Evolutionary conservation across 108 stramenopile species (phyloP), one percentile per base, ranked within the genome.

Genomic region (Cyclostephanos tholiformis): DNA sequence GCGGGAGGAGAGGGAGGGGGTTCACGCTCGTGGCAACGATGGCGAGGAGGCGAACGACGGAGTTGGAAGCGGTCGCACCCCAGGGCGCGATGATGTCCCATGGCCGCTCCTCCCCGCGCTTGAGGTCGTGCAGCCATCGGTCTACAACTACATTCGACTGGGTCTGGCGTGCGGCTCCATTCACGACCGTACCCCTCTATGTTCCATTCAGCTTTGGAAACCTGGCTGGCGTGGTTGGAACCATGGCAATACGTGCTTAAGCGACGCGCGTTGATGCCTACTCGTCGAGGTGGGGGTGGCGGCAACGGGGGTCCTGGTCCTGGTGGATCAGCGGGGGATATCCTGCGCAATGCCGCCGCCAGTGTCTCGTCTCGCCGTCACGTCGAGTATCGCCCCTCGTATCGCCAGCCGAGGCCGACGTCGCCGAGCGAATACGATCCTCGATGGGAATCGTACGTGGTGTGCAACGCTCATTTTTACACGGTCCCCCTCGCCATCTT

Each of bases 151-250:
- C 70, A 75, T 93, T 20, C 86, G 90, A 6, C 52, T 86, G 20
- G 81, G 84, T 32, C 80, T 95, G 36, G 88, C 92, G 26, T 77
- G 84, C 69, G 91, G 91, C n/a, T 72, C 87, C 7, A 89, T 93
- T 19, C 95, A 95, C 63, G 67, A 67, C 20, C 30, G 51, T 5
- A 30, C 76, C n/a, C n/a, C 4, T 88, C 89, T 1, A 76, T 85
- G 14, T 95, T 95, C 63, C 88, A 89, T 49, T 53, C 79, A 29
- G 95, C 89, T 2, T 65, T 95, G 74, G 86, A 93, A 72, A 76
- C 85, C 48, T 95, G 92, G 92, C 64, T 95, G 16, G 44, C 89
- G 9, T 95, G 91, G 91, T 48, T 95, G 63, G 95, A 95, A 59
- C 95, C 95, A 20, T 95, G 95, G 95, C 92, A 93, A 63, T 84